Evolutionary conservation across 1,139 yeast genomes (phyloP).

Genomic region (Nadsonia starkeyi-henricii): DNA sequence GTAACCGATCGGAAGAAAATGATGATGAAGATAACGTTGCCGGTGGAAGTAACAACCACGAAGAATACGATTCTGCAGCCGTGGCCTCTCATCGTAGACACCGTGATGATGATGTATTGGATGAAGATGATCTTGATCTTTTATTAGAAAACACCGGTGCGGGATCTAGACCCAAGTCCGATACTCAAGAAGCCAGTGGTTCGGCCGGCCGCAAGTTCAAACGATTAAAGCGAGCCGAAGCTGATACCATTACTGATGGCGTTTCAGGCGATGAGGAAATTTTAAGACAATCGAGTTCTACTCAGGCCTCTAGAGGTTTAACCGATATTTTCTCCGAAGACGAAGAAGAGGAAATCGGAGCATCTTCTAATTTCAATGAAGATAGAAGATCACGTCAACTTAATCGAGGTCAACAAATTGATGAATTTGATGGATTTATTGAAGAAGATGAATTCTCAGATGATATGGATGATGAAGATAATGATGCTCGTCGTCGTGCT

Average conservation of each 20-base stretch:
- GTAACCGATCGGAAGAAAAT: slow-evolving; percentile 12
- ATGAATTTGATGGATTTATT: slow-evolving; percentile 91
- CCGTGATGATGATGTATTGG: slow-evolving; percentile 48
- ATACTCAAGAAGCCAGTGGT: background rate
- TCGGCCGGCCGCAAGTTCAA: slow-evolving; percentile 38
- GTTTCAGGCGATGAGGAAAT: slow-evolving; percentile 11
- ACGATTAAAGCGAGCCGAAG: slow-evolving; percentile 54
- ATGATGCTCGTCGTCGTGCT: slow-evolving; percentile 17
- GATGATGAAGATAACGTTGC: slow-evolving; percentile 10
- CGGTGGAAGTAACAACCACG: slow-evolving; percentile 6
- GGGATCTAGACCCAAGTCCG: background rate
- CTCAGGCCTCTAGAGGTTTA: slow-evolving; percentile 30
- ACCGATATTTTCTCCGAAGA: slow-evolving; percentile 81
- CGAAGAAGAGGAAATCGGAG: slow-evolving; percentile 34
- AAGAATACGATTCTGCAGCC: slow-evolving; percentile 1
- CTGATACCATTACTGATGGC: slow-evolving; percentile 23
- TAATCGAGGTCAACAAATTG: slow-evolving; percentile 25
- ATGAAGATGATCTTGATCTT: slow-evolving; percentile 89
- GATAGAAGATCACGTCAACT: slow-evolving; percentile 28
- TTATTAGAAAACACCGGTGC: slow-evolving; percentile 81
- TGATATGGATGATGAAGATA: slow-evolving; percentile 50
- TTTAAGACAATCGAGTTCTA: slow-evolving; percentile 6
- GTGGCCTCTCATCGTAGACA: slow-evolving; percentile 12
- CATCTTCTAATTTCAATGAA: slow-evolving; percentile 25
- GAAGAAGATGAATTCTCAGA: slow-evolving; percentile 95